Evolutionary conservation across 768 basidiomycete species (phyloP), one percentile per base, ranked within the genome.

Genomic region (Tulasnella sp.): DNA sequence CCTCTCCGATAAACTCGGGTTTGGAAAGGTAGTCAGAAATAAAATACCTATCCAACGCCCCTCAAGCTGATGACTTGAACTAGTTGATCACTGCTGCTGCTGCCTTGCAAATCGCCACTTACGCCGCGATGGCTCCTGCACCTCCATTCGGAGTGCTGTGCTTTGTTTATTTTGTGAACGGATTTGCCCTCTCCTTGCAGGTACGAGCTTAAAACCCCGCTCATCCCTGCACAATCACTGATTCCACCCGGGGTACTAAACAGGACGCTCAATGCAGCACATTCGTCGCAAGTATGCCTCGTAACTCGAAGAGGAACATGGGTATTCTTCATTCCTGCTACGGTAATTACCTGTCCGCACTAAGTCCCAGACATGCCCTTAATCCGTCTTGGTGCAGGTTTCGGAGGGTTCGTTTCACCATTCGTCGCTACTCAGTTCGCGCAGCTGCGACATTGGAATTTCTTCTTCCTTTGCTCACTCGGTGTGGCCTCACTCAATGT

Each of bases 371-470:
- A 34, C 34, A 72, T 78, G 31, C 0, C 16, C 9, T 31, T 38
- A 56, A 56, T 18, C 27, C 62, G 14, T 34, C 27, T 36, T 34
- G 16, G 18, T 68, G 31, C 83, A 75, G 86, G 85, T 38, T 76
- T 84, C 27, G 87, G 87, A 19, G 86, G 85, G 0, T 84, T 86
- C 56, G 79, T 84, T 56, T 83, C 94, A 0, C 95, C 96, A 2
- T 88, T 96, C 21, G 90, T 92, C 0, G 89, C 95, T 0, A 97
- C 96, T 0, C 93, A 95, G 79, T 96, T 97, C 81, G 87, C 93
- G 0, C 89, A 90, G 79, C 82, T 89, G 38, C 84, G 81, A 0
- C 88, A 86, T 42, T 96, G 94, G 95, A 93, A 91, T 1, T 92
- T 93, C 84, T 92, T 95, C 84, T 96, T 91, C 82, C 87, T 95